phyloP scores from a whole-genome alignment of 2,329 filamentous ascomycete genomes.

The Calonectria montana region DNA sequence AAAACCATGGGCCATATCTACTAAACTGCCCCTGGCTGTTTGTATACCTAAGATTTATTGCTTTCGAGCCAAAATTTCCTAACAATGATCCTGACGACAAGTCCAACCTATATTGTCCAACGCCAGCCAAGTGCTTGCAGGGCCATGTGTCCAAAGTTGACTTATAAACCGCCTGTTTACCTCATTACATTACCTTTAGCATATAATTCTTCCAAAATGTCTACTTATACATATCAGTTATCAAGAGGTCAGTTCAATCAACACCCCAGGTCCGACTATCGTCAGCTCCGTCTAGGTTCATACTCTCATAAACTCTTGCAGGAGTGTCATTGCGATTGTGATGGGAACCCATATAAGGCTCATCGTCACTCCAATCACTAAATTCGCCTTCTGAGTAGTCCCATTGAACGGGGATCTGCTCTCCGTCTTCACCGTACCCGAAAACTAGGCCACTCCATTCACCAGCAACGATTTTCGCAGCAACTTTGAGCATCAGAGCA shows the following conservation, averaged over 20 bases:
- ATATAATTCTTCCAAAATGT: neutral
- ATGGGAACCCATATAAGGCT: constrained; percentile 44
- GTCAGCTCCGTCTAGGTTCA: constrained; percentile 30
- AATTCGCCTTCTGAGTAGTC: constrained; percentile 69
- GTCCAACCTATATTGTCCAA: constrained; percentile 32
- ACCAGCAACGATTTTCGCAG: constrained; percentile 76
- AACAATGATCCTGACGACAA: constrained; percentile 9
- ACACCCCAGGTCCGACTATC: constrained; percentile 42
- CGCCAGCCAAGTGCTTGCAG: constrained; percentile 23
- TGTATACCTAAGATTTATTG: neutral
- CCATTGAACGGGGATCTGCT: constrained; percentile 69
- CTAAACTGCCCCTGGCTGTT: neutral
- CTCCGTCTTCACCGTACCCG: constrained; percentile 64
- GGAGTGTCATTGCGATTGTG: constrained; percentile 13
- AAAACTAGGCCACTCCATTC: constrained; percentile 72
- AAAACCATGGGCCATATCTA: neutral
- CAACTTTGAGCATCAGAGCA: constrained; percentile 82
- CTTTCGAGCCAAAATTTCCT: neutral
- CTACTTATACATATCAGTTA: constrained; percentile 17
- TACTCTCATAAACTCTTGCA: constrained; percentile 4
- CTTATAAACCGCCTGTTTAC: constrained; percentile 6
- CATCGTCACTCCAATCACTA: constrained; percentile 68
- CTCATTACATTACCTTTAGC: constrained; percentile 8
- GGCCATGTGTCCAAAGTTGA: constrained; percentile 17
- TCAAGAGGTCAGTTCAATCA: constrained; percentile 25